A percentile compares a stretch with the other conserved stretches of the same genome.
Evolutionary conservation across 2,329 filamentous ascomycete species (phyloP).

Genomic region (Fusarium tricinctum): DNA sequence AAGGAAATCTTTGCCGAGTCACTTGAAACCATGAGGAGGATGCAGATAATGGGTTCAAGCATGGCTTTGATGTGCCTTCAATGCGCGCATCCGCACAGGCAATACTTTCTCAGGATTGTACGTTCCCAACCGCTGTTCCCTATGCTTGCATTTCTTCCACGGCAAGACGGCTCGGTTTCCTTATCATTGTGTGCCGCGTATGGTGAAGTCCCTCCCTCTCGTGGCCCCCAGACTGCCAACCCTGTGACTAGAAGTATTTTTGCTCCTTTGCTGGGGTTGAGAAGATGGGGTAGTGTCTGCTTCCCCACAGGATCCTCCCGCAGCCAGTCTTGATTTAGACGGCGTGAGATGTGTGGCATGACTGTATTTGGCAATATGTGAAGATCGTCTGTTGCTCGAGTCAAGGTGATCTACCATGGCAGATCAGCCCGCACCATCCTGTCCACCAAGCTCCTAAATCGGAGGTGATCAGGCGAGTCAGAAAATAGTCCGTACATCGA

Average conservation of each 20-base stretch:
- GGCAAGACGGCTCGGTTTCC: conserved; percentile 25
- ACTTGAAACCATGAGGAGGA: conserved; percentile 25
- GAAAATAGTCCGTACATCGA: too few species aligned
- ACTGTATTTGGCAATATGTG: conserved; percentile 25
- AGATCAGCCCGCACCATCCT: conserved; percentile 30
- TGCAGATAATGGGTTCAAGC: conserved; percentile 37
- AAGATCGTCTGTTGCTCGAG: conserved; percentile 38
- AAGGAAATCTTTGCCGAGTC: conserved; percentile 13
- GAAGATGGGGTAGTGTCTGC: conserved; percentile 46
- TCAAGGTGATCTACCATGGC: conserved; percentile 34
- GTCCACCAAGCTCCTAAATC: conserved; percentile 23
- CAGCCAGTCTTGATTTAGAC: conserved; percentile 23
- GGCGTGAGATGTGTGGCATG: conserved; percentile 18
- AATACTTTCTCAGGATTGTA: conserved; percentile 4
- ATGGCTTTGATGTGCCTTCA: conserved; percentile 21
- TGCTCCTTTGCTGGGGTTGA: conserved; percentile 35
- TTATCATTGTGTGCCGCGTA: conserved; percentile 39
- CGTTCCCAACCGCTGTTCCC: conserved; percentile 4
- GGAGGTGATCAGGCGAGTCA: conserved; percentile 6
- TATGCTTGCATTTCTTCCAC: conserved; percentile 10
- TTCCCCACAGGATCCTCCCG: conserved; percentile 47
- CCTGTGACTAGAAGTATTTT: conserved; percentile 44
- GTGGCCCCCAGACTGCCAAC: conserved; percentile 36
- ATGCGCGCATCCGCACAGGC: conserved; percentile 10
- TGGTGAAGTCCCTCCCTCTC: conserved; percentile 35